phyloP scores from a whole-genome alignment of 164 flowering plant genomes.

The Magnolia kwangsiensis region DNA sequence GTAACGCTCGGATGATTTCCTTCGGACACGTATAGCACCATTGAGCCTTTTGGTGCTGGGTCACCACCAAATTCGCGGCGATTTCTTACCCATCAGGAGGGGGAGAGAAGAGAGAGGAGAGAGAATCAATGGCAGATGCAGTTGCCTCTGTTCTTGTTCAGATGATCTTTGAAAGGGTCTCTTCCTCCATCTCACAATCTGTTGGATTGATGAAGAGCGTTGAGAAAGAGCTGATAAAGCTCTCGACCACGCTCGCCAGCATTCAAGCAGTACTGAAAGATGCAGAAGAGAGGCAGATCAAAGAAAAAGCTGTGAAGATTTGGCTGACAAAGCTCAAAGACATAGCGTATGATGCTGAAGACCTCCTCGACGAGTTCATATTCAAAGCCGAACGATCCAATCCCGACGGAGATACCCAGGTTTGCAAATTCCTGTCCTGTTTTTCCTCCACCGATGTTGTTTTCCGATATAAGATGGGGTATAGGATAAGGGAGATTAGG shows the following conservation, averaged over 20 bases:
- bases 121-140: slow-evolving; percentile 1
- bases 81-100: no score
- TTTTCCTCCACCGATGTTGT: background rate
- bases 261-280: slow-evolving; percentile 7
- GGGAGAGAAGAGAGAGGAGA: no score
- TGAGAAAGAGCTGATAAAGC: background rate
- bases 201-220: slow-evolving; percentile 1
- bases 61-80: no score
- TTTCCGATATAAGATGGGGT: background rate
- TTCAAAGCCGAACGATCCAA: background rate
- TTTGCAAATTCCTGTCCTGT: background rate
- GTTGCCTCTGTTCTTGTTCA: background rate
- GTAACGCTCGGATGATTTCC: no score
- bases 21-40: no score
- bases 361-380: slow-evolving; percentile 11
- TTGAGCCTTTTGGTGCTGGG: no score
- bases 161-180: background rate
- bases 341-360: slow-evolving; percentile 18
- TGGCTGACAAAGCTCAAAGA: slow-evolving; percentile 16
- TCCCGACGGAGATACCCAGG: background rate
- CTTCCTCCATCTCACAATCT: slow-evolving; percentile 2
- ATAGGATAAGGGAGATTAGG: background rate
- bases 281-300: slow-evolving; percentile 13
- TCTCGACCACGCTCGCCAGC: background rate
- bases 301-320: slow-evolving; percentile 2